phyloP scores from a whole-genome alignment of 129 eudicot species.

The Deinandra increscens region DNA sequence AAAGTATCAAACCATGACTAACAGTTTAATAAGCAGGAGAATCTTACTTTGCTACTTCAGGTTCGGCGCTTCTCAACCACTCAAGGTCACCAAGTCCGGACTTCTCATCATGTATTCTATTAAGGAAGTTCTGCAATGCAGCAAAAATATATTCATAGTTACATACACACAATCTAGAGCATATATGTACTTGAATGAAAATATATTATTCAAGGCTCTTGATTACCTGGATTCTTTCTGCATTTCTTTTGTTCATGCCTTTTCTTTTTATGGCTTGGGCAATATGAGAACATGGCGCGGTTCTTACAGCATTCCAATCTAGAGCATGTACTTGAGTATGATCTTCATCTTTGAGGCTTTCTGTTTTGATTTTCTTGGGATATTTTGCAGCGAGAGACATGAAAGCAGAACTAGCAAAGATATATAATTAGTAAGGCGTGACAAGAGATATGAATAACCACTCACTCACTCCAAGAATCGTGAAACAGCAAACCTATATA shows the following conservation, averaged over 20 bases:
- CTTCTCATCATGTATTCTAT: conserved; percentile 15
- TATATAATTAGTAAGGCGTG: not conserved
- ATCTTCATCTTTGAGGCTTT: not conserved
- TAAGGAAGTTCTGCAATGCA: conserved; percentile 33
- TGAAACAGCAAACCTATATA: not conserved
- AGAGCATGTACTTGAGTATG: conserved; percentile 26
- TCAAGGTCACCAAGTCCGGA: conserved; percentile 38
- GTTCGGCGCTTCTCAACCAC: conserved; percentile 34
- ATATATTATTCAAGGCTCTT: too few relatives aligned
- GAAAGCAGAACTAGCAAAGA: conserved; percentile 44
- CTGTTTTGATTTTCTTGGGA: conserved; percentile 27
- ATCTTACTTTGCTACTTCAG: conserved; percentile 31
- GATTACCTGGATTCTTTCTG: conserved; percentile 38
- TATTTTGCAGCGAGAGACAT: conserved; percentile 43
- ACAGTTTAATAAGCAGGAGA: not conserved
- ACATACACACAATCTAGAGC: too few relatives aligned
- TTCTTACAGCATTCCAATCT: conserved; percentile 49
- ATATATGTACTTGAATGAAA: not conserved
- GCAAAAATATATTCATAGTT: not conserved
- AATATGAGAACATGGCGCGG: conserved; percentile 29
- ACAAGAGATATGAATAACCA: not conserved
- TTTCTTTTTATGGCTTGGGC: conserved; percentile 26
- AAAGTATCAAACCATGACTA: not conserved
- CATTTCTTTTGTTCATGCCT: conserved; percentile 41
- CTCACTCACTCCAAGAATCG: too few relatives aligned